phyloP scores from a whole-genome alignment of 2,329 filamentous ascomycete species.

The Ceratocystis huliohia region DNA sequence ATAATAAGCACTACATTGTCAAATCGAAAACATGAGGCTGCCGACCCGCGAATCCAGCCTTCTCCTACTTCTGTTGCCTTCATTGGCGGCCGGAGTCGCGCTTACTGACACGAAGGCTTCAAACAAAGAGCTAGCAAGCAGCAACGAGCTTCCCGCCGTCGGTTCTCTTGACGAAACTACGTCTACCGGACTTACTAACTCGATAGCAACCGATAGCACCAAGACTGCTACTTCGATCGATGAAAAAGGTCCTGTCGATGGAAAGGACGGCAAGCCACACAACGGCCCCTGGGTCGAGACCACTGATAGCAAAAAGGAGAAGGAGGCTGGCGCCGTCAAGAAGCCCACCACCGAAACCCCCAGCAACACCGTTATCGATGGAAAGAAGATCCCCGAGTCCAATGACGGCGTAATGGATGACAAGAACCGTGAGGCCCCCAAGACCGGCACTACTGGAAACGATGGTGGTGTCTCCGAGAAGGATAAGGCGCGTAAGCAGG shows the following conservation, averaged over 20 bases:
- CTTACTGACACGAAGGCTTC: conserved; percentile 23
- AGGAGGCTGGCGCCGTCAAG: conserved; percentile 25
- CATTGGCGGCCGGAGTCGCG: conserved; percentile 18
- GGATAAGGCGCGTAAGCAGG: conserved; percentile 57
- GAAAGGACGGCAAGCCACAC: conserved; percentile 86
- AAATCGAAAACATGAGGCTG: conserved; percentile 17
- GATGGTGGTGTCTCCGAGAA: conserved; percentile 84
- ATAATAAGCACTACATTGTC: conserved; percentile 1
- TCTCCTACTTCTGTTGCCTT: conserved; percentile 18
- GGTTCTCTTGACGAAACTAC: conserved; percentile 7
- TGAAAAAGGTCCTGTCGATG: conserved; percentile 81
- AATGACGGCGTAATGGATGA: conserved; percentile 91
- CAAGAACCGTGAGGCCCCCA: conserved; percentile 59
- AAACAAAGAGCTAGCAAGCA: conserved; percentile 32
- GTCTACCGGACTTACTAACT: conserved; percentile 1
- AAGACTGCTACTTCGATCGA: conserved; percentile 25
- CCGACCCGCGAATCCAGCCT: conserved; percentile 18
- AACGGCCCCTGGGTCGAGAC: conserved; percentile 66
- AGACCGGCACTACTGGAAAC: conserved; percentile 76
- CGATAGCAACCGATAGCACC: conserved; percentile 2
- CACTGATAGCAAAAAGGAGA: conserved; percentile 28
- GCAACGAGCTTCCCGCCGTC: conserved; percentile 8
- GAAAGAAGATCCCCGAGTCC: conserved; percentile 47
- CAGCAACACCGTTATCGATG: conserved; percentile 44
- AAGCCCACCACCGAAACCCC: conserved; percentile 30